phyloP scores from a whole-genome alignment of 345 rosid genomes.

The Lenwebbia sp. region DNA sequence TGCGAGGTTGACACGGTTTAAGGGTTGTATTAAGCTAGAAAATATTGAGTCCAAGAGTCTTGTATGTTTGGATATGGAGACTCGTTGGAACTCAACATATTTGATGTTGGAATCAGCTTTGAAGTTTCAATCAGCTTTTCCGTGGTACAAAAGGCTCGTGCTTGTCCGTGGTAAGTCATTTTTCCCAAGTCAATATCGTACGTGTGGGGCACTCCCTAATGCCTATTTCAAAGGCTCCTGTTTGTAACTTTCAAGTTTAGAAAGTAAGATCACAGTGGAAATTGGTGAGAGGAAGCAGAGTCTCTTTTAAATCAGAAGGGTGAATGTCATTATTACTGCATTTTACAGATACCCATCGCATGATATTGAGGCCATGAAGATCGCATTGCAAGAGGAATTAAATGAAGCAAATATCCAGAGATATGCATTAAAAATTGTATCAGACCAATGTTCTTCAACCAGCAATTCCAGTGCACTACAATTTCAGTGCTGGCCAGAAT shows the following conservation, averaged over 20 bases:
- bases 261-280: background rate
- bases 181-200: background rate
- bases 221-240: background rate
- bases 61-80: background rate
- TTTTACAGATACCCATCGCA: background rate
- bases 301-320: background rate
- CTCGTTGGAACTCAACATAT: no score
- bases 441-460: background rate
- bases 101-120: no score
- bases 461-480: background rate
- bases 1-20: background rate
- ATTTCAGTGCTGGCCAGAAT: background rate
- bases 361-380: background rate
- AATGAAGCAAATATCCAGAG: background rate
- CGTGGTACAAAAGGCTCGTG: background rate
- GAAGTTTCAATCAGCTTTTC: no score
- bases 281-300: background rate
- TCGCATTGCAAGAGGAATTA: background rate
- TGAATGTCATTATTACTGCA: background rate
- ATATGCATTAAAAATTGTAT: background rate
- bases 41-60: no score
- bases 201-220: background rate
- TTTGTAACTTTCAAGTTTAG: background rate
- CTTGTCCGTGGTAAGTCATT: background rate
- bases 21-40: background rate